These are phyloP conservation scores for Haplographium delicatum DNA, from an alignment of 495 filamentous ascomycete species.

Conservation along the genomic window DNA sequence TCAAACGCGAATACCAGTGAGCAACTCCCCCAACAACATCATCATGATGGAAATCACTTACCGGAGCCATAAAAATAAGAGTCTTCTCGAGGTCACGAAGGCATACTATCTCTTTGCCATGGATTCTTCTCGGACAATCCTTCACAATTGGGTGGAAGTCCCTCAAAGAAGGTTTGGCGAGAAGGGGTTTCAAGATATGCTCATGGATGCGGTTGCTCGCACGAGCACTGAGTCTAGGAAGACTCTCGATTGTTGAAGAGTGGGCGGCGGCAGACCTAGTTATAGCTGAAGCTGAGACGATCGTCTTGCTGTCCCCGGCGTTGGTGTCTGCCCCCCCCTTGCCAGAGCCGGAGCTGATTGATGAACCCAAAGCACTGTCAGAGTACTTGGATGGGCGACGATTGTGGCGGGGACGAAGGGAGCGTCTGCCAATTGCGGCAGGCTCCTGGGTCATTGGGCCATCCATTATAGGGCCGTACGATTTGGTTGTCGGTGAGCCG, in stretches of 20 bases:
- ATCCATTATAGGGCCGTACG: conserved; percentile 29
- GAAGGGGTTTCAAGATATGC: conserved; percentile 46
- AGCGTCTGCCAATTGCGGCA: conserved; percentile 21
- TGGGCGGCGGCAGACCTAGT: conserved; percentile 43
- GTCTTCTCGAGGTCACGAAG: conserved; percentile 88
- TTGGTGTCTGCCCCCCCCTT: conserved; percentile 28
- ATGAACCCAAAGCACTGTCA: conserved; percentile 57
- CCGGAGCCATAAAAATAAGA: conserved; percentile 76
- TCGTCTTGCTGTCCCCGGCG: conserved; percentile 21
- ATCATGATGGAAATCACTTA: conserved; percentile 56
- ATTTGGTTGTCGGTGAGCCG: conserved; percentile 20
- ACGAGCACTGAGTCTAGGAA: conserved; percentile 41
- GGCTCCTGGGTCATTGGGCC: conserved; percentile 26
- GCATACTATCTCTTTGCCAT: conserved; percentile 73
- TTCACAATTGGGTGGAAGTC: conserved; percentile 74
- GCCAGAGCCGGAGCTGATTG: conserved; percentile 38
- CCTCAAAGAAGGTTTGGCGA: conserved; percentile 51
- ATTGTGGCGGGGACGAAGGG: conserved; percentile 41
- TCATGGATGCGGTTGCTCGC: conserved; percentile 50
- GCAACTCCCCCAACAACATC: conserved; percentile 52
- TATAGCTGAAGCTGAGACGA: conserved; percentile 36
- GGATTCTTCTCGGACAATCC: conserved; percentile 70
- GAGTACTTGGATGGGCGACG: conserved; percentile 48
- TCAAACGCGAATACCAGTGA: conserved; percentile 60
- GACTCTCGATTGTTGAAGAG: conserved; percentile 30